Conservation (phyloP, 2,329 filamentous ascomycete genomes). For the Pestalotiopsis sp. region DNA sequence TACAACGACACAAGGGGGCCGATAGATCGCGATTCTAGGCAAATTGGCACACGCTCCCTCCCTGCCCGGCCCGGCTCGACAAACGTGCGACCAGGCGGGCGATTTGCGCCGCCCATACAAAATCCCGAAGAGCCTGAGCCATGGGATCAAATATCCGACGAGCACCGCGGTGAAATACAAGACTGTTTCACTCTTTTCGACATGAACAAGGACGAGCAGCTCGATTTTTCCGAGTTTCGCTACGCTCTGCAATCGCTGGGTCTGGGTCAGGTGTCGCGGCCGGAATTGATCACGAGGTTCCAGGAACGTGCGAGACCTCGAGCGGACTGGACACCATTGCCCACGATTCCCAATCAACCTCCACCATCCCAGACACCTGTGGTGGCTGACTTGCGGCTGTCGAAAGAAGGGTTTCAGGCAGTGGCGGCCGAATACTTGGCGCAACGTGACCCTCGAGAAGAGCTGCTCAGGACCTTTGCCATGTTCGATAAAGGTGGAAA, state of each 20-base stretch:
- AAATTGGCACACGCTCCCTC: slow-evolving; percentile 23
- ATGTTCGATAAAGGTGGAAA: slow-evolving; percentile 94
- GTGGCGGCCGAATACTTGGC: slow-evolving; percentile 81
- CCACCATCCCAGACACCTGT: slow-evolving; percentile 55
- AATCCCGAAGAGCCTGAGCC: slow-evolving; percentile 31
- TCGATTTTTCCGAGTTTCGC: slow-evolving; percentile 98
- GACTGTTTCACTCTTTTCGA: slow-evolving; percentile 90
- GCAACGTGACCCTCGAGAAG: slow-evolving; percentile 83
- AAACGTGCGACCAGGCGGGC: slow-evolving; percentile 26
- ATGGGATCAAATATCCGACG: slow-evolving; percentile 68
- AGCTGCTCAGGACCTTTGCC: slow-evolving; percentile 88
- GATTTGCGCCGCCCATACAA: slow-evolving; percentile 31
- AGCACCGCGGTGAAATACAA: slow-evolving; percentile 60
- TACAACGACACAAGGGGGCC: slow-evolving; percentile 19
- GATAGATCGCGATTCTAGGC: slow-evolving; percentile 13
- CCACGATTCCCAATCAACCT: slow-evolving; percentile 44
- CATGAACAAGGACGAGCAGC: slow-evolving; percentile 88
- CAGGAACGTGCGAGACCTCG: slow-evolving; percentile 78
- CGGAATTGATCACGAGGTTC: slow-evolving; percentile 80
- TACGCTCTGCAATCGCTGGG: slow-evolving; percentile 95
- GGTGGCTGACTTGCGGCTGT: slow-evolving; percentile 71
- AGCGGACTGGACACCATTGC: slow-evolving; percentile 53
- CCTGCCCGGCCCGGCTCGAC: slow-evolving; percentile 24
- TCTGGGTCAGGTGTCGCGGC: slow-evolving; percentile 80
- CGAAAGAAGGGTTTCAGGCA: slow-evolving; percentile 71